phyloP scores from a whole-genome alignment of 192 early-diverging fungal genomes.

The Podila verticillata region DNA sequence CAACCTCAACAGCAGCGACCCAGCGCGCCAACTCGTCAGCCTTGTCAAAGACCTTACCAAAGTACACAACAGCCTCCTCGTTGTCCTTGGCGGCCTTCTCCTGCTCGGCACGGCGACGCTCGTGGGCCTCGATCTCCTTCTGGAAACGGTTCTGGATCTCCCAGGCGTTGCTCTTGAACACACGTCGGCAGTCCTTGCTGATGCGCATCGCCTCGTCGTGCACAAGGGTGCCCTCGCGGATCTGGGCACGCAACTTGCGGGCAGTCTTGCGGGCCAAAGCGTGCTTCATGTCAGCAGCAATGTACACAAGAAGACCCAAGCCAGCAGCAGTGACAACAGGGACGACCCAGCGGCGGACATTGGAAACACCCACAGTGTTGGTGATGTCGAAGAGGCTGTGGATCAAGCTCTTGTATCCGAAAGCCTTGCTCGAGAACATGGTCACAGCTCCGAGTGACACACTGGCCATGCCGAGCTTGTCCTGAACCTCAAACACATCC shows the following conservation, averaged over 20 bases:
- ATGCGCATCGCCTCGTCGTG: constrained; percentile 72
- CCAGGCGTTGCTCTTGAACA: constrained; percentile 75
- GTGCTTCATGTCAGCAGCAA: constrained; percentile 75
- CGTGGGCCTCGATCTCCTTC: constrained; percentile 77
- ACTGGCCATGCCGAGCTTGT: constrained; percentile 44
- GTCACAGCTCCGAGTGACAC: constrained; percentile 52
- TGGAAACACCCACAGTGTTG: constrained; percentile 68
- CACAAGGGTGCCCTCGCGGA: constrained; percentile 61
- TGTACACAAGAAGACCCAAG: constrained; percentile 68
- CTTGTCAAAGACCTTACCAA: constrained; percentile 68
- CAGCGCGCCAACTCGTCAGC: constrained; percentile 62
- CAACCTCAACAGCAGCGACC: constrained; percentile 54
- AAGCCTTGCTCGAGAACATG: constrained; percentile 42
- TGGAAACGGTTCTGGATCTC: constrained; percentile 76
- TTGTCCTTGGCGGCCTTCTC: constrained; percentile 64
- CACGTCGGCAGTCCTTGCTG: constrained; percentile 68
- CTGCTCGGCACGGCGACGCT: constrained; percentile 69
- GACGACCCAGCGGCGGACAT: constrained; percentile 68
- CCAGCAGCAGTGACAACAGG: constrained; percentile 68
- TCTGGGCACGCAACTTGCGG: constrained; percentile 60
- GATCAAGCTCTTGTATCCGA: constrained; percentile 50
- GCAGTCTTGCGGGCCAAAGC: constrained; percentile 78
- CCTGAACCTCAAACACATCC: constrained; percentile 50
- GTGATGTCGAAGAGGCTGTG: constrained; percentile 56
- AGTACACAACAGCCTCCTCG: constrained; percentile 74